These are phyloP conservation scores for Malassezia japonica DNA, from an alignment of 1,284 basidiomycete species.

Conservation along the genomic window DNA sequence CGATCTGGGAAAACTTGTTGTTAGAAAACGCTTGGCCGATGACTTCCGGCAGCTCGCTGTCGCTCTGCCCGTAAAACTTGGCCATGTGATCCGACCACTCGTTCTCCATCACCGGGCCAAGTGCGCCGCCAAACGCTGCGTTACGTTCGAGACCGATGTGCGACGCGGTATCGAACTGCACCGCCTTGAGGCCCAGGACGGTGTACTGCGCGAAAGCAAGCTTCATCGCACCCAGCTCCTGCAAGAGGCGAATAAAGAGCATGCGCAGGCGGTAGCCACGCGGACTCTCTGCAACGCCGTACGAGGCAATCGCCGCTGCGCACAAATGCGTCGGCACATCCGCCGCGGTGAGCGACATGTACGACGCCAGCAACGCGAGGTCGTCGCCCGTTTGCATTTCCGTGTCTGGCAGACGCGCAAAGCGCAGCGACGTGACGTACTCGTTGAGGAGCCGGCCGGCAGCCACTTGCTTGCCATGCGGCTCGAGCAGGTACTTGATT, in stretches of 20 bases:
- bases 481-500: not conserved
- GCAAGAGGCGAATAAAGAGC: constrained; percentile 4
- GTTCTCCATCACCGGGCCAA: not conserved
- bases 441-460: not conserved
- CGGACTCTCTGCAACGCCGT: not conserved
- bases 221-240: constrained; percentile 8
- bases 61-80: constrained; percentile 6
- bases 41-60: constrained; percentile 8
- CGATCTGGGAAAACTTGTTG: constrained; percentile 15
- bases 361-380: constrained; percentile 6
- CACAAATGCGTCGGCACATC: not conserved
- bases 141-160: constrained; percentile 9
- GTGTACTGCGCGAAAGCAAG: constrained; percentile 1
- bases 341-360: not conserved
- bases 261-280: constrained; percentile 8
- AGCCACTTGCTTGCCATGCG: not conserved
- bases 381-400: constrained; percentile 18
- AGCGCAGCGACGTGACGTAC: not conserved
- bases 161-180: constrained; percentile 13
- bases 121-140: constrained; percentile 11
- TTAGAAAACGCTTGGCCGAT: constrained; percentile 10
- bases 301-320: constrained; percentile 4
- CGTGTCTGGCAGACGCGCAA: constrained; percentile 7
- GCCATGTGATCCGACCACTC: not conserved
- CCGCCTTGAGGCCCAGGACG: constrained; percentile 4